phyloP scores from a whole-genome alignment of 2,329 filamentous ascomycete species.

The Paracamarosporium sp. region DNA sequence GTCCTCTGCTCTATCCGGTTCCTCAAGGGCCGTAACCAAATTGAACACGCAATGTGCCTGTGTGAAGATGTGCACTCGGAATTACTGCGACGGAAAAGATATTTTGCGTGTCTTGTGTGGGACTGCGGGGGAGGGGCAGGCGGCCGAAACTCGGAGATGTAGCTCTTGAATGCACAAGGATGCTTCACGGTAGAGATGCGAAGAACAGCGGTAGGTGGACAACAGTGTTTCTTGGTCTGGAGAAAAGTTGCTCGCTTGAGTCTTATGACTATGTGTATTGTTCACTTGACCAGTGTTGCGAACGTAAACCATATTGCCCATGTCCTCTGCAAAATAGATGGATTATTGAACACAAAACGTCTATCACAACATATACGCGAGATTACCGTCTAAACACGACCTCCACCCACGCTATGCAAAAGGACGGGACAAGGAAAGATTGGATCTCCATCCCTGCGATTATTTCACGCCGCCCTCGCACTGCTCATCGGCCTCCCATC shows the following conservation, averaged over 20 bases:
- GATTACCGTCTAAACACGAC: neutral
- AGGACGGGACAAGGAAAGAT: neutral
- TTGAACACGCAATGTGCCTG: too few relatives aligned
- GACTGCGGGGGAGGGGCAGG: neutral
- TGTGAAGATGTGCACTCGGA: too few relatives aligned
- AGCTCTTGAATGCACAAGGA: neutral
- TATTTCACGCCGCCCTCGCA: constrained; percentile 4
- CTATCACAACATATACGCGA: neutral
- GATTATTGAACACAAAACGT: neutral
- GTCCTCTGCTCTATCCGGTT: too few relatives aligned
- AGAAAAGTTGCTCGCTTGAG: too few relatives aligned
- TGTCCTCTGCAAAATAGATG: neutral
- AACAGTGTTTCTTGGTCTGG: too few relatives aligned
- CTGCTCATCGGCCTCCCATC: constrained; percentile 4
- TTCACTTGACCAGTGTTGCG: too few relatives aligned
- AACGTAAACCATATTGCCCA: too few relatives aligned
- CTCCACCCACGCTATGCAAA: constrained; percentile 6
- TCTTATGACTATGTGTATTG: neutral
- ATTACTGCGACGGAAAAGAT: neutral
- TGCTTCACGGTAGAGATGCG: too few relatives aligned
- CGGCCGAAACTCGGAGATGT: neutral
- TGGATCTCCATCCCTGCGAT: neutral
- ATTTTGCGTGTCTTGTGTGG: neutral
- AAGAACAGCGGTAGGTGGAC: too few relatives aligned
- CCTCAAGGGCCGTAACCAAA: too few relatives aligned